phyloP scores from a whole-genome alignment of 306 rosid species.

The Rosa persica region DNA sequence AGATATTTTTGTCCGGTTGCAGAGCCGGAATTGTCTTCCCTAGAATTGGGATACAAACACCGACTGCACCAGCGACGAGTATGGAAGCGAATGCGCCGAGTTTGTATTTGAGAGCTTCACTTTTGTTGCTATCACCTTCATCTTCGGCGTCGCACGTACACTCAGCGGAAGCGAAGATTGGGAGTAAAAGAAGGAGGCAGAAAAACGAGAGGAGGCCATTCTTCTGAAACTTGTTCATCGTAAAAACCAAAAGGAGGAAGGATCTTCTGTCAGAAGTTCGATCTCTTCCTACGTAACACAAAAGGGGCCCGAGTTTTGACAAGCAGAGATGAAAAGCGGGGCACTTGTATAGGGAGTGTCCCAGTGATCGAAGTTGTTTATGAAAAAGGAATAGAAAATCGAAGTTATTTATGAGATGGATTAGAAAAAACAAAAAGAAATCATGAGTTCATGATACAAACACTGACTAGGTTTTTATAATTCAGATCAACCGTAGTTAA shows the following conservation, averaged over 20 bases:
- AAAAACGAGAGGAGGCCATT: not conserved
- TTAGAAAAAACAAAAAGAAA: too few relatives aligned
- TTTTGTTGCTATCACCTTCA: slow-evolving; percentile 6
- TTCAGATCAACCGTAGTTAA: too few relatives aligned
- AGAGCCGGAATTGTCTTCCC: slow-evolving; percentile 60
- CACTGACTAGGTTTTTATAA: too few relatives aligned
- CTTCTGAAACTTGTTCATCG: slow-evolving; percentile 3
- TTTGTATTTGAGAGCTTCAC: slow-evolving; percentile 44
- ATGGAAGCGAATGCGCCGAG: slow-evolving; percentile 53
- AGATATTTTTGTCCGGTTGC: slow-evolving; percentile 53
- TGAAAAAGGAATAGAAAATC: too few relatives aligned
- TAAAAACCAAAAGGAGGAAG: not conserved
- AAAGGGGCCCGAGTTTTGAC: not conserved
- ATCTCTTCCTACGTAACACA: not conserved
- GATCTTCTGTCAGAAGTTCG: not conserved
- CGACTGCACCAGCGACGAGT: slow-evolving; percentile 49
- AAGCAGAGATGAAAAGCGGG: too few relatives aligned
- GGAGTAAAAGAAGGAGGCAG: slow-evolving; percentile 20
- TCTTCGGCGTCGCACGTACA: slow-evolving; percentile 40
- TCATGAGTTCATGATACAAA: too few relatives aligned
- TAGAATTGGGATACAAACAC: slow-evolving; percentile 56
- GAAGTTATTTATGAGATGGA: too few relatives aligned
- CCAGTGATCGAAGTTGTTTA: too few relatives aligned
- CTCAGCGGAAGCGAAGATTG: slow-evolving; percentile 28
- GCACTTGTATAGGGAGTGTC: too few relatives aligned